A percentile compares a stretch with the other conserved stretches of the same genome.
phyloP scores from a whole-genome alignment of 768 basidiomycete species.

The Cytidiella melzeri region DNA sequence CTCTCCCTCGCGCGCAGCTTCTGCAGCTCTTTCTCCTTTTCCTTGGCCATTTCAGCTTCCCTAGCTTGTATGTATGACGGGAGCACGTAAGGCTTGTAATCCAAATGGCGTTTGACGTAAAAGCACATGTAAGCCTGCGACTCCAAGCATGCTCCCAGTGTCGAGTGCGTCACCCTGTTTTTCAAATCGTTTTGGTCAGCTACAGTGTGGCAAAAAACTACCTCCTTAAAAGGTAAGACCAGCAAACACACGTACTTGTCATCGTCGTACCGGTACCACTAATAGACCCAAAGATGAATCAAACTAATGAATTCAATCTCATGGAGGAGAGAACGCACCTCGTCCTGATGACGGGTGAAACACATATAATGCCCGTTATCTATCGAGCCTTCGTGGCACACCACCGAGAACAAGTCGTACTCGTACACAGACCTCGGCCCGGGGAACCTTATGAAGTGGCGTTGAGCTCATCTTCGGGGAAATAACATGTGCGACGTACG shows the following conservation, averaged over 20 bases:
- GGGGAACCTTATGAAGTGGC: no score
- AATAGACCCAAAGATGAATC: slow-evolving; percentile 2
- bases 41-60: slow-evolving; percentile 59
- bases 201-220: background rate
- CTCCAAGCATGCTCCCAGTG: slow-evolving; percentile 53
- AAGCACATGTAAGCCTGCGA: slow-evolving; percentile 86
- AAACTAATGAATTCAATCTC: background rate
- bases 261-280: slow-evolving; percentile 96
- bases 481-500: background rate
- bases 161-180: slow-evolving; percentile 64
- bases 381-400: slow-evolving; percentile 92
- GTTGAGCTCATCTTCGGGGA: no score
- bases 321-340: slow-evolving; percentile 47
- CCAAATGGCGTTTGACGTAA: slow-evolving; percentile 85
- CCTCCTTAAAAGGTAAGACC: background rate
- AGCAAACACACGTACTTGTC: slow-evolving; percentile 59
- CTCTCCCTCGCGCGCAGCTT: slow-evolving; percentile 43
- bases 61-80: slow-evolving; percentile 64
- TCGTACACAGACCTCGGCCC: slow-evolving; percentile 71
- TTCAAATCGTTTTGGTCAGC: background rate
- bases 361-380: slow-evolving; percentile 95
- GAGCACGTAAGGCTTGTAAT: slow-evolving; percentile 67
- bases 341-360: slow-evolving; percentile 78
- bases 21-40: slow-evolving; percentile 49
- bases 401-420: slow-evolving; percentile 89